Evolutionary conservation across 2,329 filamentous ascomycete genomes (phyloP), one percentile per base, ranked within the genome.

Genomic region (Trichoderma aggressivum): DNA sequence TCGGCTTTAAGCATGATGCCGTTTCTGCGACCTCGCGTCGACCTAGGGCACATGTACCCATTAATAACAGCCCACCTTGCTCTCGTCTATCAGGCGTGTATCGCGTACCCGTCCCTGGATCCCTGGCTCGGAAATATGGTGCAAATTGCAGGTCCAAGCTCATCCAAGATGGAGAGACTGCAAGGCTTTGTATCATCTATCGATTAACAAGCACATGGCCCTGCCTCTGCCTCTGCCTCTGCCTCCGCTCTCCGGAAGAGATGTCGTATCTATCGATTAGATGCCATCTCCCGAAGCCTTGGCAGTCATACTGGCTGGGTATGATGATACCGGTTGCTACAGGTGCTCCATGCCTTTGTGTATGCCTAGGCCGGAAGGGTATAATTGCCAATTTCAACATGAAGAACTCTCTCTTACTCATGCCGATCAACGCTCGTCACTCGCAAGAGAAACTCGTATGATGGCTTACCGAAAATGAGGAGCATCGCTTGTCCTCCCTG

Each of bases 11-110:
- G 68, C 73, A 69, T 58, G 61, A 68, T 62, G 74, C 70, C 72
- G 69, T 65, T 64, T 68, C 73, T 64, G 68, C 59, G 24, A 64
- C 24, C 61, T 64, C 61, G n/a, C 30, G 16, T 34, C 62, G 39
- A 65, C 62, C 62, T 36, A 69, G 55, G 56, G 55, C n/a, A 36
- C 66, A 69, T 34, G 64, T 67, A 53, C 66, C 55, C 55, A 24
- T 61, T 59, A 53, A 61, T 68, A 72, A 76, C 73, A 75, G 74
- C 69, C 73, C 75, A 74, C 71, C 73, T 66, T 69, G 32, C 43
- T 8, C 53, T 71, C 69, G 61, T 66, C 32, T 65, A 71, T 69
- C 66, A 69, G 21, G 56, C 65, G 56, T 61, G 65, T 50, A 61
- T 66, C 61, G 61, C 62, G 55, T 61, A 71, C 62, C 53, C 30